Percentiles rank a stretch among this genome's conserved stretches.
These are phyloP conservation scores for Chlamydomonas urium DNA, from an alignment of 139 green algal species.

Conservation along the genomic window DNA sequence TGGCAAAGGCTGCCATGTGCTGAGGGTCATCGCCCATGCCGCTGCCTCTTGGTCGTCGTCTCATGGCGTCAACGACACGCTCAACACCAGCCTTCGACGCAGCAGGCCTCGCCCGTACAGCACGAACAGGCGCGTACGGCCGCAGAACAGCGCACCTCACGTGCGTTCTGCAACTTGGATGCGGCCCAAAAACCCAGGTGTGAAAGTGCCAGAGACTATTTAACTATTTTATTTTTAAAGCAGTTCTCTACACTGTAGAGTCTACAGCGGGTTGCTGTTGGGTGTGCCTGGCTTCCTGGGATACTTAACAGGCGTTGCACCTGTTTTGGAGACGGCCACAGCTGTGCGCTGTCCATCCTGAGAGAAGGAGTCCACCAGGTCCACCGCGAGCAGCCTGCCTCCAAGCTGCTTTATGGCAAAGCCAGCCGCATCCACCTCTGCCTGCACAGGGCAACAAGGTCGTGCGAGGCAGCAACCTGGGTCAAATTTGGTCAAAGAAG, in stretches of 20 bases:
- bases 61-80: no score
- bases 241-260: background rate
- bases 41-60: no score
- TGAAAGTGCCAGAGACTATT: no score
- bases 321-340: slow-evolving; percentile 32
- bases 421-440: slow-evolving; percentile 52
- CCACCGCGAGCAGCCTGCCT: slow-evolving; percentile 40
- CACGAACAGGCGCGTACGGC: no score
- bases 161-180: no score
- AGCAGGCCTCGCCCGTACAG: no score
- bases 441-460: slow-evolving; percentile 23
- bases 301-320: slow-evolving; percentile 6
- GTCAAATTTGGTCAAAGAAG: background rate
- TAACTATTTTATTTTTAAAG: no score
- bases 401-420: slow-evolving; percentile 60
- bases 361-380: slow-evolving; percentile 49
- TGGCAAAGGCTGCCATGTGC: slow-evolving; percentile 39
- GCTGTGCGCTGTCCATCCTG: slow-evolving; percentile 34
- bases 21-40: background rate
- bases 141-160: no score
- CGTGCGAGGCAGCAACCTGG: background rate
- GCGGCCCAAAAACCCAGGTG: no score
- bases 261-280: slow-evolving; percentile 22
- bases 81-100: no score
- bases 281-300: slow-evolving; percentile 18